Evolutionary conservation across 805 yeast genomes (phyloP), one percentile per base, ranked within the genome.

Genomic region (Priceomyces melissophilus): DNA sequence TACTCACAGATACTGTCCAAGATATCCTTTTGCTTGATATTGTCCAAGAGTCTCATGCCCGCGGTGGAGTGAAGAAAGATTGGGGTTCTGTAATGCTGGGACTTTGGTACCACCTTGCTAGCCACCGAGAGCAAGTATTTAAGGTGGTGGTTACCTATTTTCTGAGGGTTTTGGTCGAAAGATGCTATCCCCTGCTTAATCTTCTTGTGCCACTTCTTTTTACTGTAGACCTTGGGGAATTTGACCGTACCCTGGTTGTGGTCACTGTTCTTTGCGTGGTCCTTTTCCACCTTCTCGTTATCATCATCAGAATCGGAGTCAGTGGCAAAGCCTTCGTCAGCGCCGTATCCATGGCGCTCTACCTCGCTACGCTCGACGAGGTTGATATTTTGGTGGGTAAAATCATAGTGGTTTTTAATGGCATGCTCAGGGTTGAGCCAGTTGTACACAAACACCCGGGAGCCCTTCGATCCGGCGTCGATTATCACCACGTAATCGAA

Each of bases 41-140:
- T 84, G 14, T 70, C 71, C 32, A 82, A 59, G 10, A 78, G 55
- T 33, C 87, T 59, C 79, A 82, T 73, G 0, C 87, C 87, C 0
- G 84, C 88, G 0, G 88, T 82, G 1, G 86, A 80, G 56, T 82
- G 87, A 5, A 83, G 55, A 48, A 80, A 82, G 1, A 83, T 67
- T 0, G 90, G 90, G 0, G 90, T 83, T 36, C 87, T 54, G 8
- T 52, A 52, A 38, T 77, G 81, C 53, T 81, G 86, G 12, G 78
- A 75, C 39, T 66, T 62, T 11, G 90, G 90, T 2, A 83, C 74
- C 5, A 78, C 63, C 8, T 69, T 57, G 37, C 71, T 60, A 5
- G 82, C 76, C 20, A 71, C 60, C 2, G 69, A 58, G 30, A 82
- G 60, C n/a, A 83, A 55, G 36, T 65, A 59, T 30, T 69, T 67